Conservation (phyloP, 2,329 filamentous ascomycete genomes). For the Phoma sp. region DNA sequence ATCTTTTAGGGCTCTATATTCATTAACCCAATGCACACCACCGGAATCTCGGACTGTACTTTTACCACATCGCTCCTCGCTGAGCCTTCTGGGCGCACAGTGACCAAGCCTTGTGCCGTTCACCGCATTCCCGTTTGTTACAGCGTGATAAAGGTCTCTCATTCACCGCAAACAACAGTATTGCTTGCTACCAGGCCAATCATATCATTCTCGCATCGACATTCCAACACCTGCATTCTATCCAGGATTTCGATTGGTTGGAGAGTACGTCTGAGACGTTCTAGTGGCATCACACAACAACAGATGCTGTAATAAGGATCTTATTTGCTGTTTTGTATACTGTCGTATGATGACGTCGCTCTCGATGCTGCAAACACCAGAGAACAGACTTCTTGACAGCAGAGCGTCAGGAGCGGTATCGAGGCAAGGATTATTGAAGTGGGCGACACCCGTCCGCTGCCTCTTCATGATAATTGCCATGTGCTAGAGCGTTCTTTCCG, state of each 20-base stretch:
- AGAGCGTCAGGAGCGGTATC: not conserved
- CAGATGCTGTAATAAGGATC: not conserved
- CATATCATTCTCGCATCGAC: not conserved
- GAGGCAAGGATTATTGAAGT: not conserved
- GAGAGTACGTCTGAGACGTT: not conserved
- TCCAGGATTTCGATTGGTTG: not conserved
- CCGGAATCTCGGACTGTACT: too few relatives aligned
- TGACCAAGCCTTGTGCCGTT: not conserved
- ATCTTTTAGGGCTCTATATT: too few relatives aligned
- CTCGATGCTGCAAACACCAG: too few relatives aligned
- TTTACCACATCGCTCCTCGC: not conserved
- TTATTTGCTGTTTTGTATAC: not conserved
- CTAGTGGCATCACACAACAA: not conserved
- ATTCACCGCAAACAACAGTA: not conserved
- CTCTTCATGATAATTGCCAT: not conserved
- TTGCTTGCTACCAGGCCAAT: not conserved
- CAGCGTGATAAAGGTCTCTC: not conserved
- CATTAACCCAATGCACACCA: too few relatives aligned
- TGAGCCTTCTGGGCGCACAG: not conserved
- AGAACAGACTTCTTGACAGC: not conserved
- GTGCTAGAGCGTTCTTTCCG: not conserved
- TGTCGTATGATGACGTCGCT: not conserved
- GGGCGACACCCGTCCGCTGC: not conserved
- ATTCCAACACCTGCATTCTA: not conserved
- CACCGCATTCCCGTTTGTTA: not conserved